Conservation (phyloP, 169 alveolate genomes). For the Plasmodium fragile region DNA sequence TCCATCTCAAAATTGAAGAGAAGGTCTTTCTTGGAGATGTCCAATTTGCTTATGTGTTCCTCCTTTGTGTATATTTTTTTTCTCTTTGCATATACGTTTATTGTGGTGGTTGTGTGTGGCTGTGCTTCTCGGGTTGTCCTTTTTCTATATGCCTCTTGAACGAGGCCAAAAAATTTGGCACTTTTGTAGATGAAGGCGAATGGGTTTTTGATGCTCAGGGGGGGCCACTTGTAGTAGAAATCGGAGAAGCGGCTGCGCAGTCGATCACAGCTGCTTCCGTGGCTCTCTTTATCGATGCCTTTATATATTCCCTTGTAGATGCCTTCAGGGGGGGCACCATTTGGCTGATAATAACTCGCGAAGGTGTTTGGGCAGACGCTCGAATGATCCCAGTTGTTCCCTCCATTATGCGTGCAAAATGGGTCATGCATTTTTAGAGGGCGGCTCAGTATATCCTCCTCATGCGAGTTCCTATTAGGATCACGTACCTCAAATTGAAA, state of each 20-base stretch:
- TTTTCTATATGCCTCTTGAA: constrained; percentile 4
- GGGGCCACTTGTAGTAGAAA: background rate
- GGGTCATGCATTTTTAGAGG: background rate
- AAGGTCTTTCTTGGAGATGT: background rate
- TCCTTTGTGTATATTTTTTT: constrained; percentile 6
- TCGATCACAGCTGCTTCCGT: background rate
- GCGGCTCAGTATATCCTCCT: background rate
- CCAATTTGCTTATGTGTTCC: background rate
- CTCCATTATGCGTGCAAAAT: background rate
- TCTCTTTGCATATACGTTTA: background rate
- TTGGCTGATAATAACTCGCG: background rate
- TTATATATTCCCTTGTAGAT: background rate
- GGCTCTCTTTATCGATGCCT: background rate
- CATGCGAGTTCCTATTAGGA: background rate
- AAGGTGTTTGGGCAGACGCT: background rate
- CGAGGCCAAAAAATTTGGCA: constrained; percentile 22
- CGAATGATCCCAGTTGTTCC: background rate
- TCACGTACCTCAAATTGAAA: background rate
- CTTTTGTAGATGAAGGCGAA: constrained; percentile 16
- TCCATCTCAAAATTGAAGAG: background rate
- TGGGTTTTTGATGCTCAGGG: constrained; percentile 43
- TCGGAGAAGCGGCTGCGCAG: background rate
- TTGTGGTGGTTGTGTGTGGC: background rate
- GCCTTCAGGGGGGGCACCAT: background rate
- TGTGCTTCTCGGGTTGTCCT: background rate